These are phyloP conservation scores for Ascochyta lentis DNA, from an alignment of 2,329 filamentous ascomycete genomes.

Conservation along the genomic window DNA sequence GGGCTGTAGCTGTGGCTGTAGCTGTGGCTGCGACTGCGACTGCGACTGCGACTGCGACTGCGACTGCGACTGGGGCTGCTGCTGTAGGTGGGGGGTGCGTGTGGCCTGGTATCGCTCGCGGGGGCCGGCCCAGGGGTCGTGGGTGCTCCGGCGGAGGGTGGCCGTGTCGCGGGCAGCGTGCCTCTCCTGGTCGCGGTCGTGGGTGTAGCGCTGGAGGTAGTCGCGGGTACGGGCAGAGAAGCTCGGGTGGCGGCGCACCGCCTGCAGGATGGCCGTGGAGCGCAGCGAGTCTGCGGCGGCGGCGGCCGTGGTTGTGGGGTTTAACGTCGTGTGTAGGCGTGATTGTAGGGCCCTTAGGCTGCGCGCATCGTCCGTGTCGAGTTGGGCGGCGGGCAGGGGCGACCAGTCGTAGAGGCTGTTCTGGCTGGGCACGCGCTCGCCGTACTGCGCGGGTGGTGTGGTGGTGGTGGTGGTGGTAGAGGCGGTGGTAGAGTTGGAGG, in stretches of 20 bases:
- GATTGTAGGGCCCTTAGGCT: slow-evolving; percentile 6
- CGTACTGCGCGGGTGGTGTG: slow-evolving; percentile 50
- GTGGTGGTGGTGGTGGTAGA: not conserved
- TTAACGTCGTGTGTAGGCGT: slow-evolving; percentile 33
- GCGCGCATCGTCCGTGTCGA: slow-evolving; percentile 3
- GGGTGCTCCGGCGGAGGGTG: slow-evolving; percentile 25
- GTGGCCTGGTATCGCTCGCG: slow-evolving; percentile 27
- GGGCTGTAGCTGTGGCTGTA: slow-evolving; percentile 34
- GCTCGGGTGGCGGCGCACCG: slow-evolving; percentile 48
- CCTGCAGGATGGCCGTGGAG: slow-evolving; percentile 51
- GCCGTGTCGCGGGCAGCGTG: not conserved
- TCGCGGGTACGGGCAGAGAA: slow-evolving; percentile 48
- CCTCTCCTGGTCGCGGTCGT: slow-evolving; percentile 37
- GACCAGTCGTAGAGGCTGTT: slow-evolving; percentile 68
- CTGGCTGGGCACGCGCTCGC: slow-evolving; percentile 60
- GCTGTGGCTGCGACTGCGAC: slow-evolving; percentile 34
- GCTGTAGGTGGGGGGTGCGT: slow-evolving; percentile 26
- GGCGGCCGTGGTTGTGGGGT: slow-evolving; percentile 49
- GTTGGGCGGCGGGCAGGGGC: slow-evolving; percentile 45
- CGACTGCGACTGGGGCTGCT: slow-evolving; percentile 1
- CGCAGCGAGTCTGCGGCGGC: slow-evolving; percentile 42
- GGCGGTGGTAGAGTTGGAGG: slow-evolving; percentile 18
- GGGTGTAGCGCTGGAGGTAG: slow-evolving; percentile 50
- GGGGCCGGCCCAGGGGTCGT: slow-evolving; percentile 38
- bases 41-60: slow-evolving; percentile 30